Conservation (phyloP, 2,329 filamentous ascomycete genomes). For the Magnaporthiopsis incrustans region DNA sequence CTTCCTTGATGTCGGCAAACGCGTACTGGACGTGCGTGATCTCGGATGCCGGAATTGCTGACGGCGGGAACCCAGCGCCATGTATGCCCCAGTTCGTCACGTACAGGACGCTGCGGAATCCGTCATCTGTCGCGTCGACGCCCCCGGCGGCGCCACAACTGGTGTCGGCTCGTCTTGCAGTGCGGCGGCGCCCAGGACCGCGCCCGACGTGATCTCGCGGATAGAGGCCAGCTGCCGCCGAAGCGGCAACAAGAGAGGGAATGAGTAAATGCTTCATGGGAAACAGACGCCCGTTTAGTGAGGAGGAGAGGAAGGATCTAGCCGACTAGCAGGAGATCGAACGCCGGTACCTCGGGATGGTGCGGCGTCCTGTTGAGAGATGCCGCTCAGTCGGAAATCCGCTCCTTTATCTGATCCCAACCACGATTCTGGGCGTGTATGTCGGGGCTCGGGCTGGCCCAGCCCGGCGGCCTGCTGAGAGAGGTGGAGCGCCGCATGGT, state of each 20-base stretch:
- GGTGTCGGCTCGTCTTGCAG: not conserved
- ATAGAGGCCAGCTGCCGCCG: not conserved
- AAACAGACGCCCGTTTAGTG: not conserved
- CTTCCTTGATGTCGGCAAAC: conserved; percentile 35
- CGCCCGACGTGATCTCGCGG: not conserved
- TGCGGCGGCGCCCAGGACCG: too few relatives aligned
- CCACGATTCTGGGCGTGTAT: not conserved
- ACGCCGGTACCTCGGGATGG: not conserved
- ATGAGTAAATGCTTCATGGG: not conserved
- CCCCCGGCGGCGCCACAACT: not conserved
- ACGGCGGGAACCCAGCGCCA: conserved; percentile 47
- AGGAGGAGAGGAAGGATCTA: not conserved
- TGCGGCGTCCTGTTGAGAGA: too few relatives aligned
- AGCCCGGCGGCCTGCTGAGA: not conserved
- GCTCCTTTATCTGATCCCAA: not conserved
- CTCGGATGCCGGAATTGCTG: conserved; percentile 56
- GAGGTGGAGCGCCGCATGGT: not conserved
- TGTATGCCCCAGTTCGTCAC: conserved; percentile 26
- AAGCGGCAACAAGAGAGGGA: not conserved
- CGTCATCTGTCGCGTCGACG: not conserved
- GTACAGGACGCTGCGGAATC: conserved; percentile 5
- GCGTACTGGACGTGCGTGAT: conserved; percentile 66
- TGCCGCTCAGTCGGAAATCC: not conserved
- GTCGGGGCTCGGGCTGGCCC: too few relatives aligned
- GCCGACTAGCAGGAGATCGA: not conserved